phyloP scores from a whole-genome alignment of 2,329 filamentous ascomycete genomes.

The Pestalotiopsis sp. region DNA sequence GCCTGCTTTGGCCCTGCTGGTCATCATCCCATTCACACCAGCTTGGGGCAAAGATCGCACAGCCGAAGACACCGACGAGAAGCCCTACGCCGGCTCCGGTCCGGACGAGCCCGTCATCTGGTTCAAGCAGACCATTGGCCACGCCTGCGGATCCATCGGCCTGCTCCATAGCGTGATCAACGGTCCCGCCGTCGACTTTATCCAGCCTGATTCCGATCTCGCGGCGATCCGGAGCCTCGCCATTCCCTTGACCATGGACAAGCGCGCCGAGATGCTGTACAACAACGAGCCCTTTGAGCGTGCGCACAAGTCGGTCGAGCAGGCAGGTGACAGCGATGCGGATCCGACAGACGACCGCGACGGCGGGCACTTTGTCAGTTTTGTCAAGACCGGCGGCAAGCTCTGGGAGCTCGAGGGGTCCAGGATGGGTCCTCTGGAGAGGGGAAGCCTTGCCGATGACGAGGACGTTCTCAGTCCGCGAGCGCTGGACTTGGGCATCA shows the following conservation, averaged over 20 bases:
- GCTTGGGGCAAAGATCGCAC: conserved; percentile 35
- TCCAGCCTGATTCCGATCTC: conserved; percentile 56
- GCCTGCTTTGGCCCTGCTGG: conserved; percentile 74
- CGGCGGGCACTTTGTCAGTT: conserved; percentile 80
- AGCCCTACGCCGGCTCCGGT: conserved; percentile 35
- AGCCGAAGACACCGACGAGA: conserved; percentile 32
- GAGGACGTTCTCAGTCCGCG: conserved; percentile 68
- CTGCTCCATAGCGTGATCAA: conserved; percentile 75
- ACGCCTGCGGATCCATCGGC: conserved; percentile 80
- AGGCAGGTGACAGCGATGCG: conserved; percentile 66
- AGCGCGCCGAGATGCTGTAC: conserved; percentile 71
- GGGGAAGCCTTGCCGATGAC: conserved; percentile 54
- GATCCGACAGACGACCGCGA: conserved; percentile 62
- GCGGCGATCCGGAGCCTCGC: conserved; percentile 63
- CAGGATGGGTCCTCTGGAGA: conserved; percentile 71
- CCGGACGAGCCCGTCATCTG: conserved; percentile 70
- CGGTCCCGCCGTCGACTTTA: conserved; percentile 58
- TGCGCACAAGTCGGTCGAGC: conserved; percentile 72
- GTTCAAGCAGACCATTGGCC: conserved; percentile 84
- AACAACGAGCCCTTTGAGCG: conserved; percentile 69
- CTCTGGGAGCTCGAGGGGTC: conserved; percentile 82
- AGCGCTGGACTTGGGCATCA: conserved; percentile 64
- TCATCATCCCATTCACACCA: conserved; percentile 72
- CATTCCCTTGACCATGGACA: conserved; percentile 59
- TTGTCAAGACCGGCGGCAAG: conserved; percentile 67